These are phyloP conservation scores for Mortierella sp. DNA, from an alignment of 371 early-diverging fungal genomes.

Conservation along the genomic window DNA sequence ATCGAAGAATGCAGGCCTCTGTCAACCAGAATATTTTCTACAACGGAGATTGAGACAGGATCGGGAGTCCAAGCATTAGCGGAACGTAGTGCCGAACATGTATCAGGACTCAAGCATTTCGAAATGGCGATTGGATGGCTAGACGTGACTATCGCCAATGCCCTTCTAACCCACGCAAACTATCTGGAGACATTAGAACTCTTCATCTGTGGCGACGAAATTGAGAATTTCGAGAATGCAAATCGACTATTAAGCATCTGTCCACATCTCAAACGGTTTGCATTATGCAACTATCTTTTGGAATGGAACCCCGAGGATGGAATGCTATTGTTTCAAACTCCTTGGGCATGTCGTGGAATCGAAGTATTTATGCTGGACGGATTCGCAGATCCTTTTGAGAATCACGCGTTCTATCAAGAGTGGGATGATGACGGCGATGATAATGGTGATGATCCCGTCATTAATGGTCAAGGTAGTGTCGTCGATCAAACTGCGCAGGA, in stretches of 20 bases:
- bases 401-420: not conserved
- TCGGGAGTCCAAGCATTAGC: not conserved
- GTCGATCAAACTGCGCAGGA: not conserved
- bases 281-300: not conserved
- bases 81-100: no score
- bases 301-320: constrained; percentile 6
- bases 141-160: not conserved
- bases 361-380: not conserved
- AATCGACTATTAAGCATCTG: not conserved
- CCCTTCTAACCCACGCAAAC: constrained; percentile 12
- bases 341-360: constrained; percentile 3
- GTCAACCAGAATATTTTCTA: not conserved
- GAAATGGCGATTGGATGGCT: constrained; percentile 6
- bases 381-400: not conserved
- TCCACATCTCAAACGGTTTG: constrained; percentile 6
- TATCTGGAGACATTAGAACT: constrained; percentile 9
- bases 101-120: constrained; percentile 3
- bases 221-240: constrained; percentile 1
- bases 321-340: not conserved
- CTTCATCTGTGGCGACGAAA: constrained; percentile 27
- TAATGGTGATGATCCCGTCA: no score
- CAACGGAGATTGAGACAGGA: not conserved
- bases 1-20: constrained; percentile 7
- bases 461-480: not conserved
- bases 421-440: not conserved